phyloP scores from a whole-genome alignment of 345 rosid species.

The Physaria fendleri region DNA sequence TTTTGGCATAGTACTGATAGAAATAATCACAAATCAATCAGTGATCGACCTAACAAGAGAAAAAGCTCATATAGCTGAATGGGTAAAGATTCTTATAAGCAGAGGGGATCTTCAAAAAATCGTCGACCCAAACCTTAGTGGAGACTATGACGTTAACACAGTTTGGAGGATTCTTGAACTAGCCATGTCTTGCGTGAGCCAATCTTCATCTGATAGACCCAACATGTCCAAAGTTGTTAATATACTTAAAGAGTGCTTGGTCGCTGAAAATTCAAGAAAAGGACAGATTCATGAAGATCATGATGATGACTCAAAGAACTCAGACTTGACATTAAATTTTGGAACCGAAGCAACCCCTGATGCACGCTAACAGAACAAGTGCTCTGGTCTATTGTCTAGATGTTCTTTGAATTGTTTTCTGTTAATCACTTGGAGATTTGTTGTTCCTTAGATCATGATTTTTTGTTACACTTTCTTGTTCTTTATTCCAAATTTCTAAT shows the following conservation, averaged over 20 bases:
- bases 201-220: constrained; percentile 23
- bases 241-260: constrained; percentile 16
- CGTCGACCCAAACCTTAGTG: constrained; percentile 9
- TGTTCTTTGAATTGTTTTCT: neutral
- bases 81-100: constrained; percentile 7
- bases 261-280: constrained; percentile 4
- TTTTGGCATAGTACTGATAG: constrained; percentile 39
- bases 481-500: neutral
- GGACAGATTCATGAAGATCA: neutral
- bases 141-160: constrained; percentile 18
- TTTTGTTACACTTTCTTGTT: neutral
- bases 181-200: constrained; percentile 21
- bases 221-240: constrained; percentile 24
- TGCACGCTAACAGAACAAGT: constrained; percentile 6
- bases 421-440: neutral
- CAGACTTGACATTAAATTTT: neutral
- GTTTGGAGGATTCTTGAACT: constrained; percentile 27
- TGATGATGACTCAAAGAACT: constrained; percentile 15
- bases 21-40: constrained; percentile 33
- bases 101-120: constrained; percentile 16
- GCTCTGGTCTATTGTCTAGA: neutral
- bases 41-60: constrained; percentile 20
- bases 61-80: constrained; percentile 23
- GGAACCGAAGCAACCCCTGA: constrained; percentile 12
- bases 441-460: neutral